phyloP scores from a whole-genome alignment of 2,329 filamentous ascomycete genomes.

The Aspergillus flavus region DNA sequence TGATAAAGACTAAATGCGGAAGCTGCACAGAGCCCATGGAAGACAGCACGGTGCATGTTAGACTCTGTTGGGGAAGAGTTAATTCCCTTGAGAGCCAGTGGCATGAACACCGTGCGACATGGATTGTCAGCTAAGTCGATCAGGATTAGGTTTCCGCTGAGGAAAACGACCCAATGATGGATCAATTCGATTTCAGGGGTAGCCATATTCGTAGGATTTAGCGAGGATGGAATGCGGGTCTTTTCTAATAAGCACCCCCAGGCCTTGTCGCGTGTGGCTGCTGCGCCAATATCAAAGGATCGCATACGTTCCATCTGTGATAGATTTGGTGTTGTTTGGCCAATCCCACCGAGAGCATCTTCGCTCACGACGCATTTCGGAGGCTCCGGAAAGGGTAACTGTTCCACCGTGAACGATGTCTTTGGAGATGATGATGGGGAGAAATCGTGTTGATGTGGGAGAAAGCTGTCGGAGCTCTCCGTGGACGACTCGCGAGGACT shows the following conservation, averaged over 20 bases:
- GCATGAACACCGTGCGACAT: conserved; percentile 32
- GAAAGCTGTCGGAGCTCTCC: not conserved
- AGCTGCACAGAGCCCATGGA: conserved; percentile 31
- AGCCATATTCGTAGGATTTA: conserved; percentile 16
- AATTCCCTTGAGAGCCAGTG: conserved; percentile 16
- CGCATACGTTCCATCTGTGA: not conserved
- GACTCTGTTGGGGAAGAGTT: conserved; percentile 12
- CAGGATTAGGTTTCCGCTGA: conserved; percentile 32
- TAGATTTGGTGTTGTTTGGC: not conserved
- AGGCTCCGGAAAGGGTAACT: not conserved
- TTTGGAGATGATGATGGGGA: not conserved
- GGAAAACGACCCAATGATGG: conserved; percentile 34
- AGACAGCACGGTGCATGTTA: conserved; percentile 32
- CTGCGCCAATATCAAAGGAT: not conserved
- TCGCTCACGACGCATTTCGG: not conserved
- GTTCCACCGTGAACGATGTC: not conserved
- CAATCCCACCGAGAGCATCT: not conserved
- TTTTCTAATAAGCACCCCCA: no score
- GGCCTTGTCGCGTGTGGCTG: not conserved
- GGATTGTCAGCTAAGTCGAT: conserved; percentile 33
- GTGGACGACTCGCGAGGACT: not conserved
- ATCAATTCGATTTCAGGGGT: conserved; percentile 27
- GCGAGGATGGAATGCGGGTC: not conserved
- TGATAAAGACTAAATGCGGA: conserved; percentile 29
- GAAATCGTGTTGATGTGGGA: not conserved